A percentile compares a stretch with the other conserved stretches of the same genome.
Conservation (phyloP, 2,329 filamentous ascomycete genomes). For the Trichoderma atrobrunneum region DNA sequence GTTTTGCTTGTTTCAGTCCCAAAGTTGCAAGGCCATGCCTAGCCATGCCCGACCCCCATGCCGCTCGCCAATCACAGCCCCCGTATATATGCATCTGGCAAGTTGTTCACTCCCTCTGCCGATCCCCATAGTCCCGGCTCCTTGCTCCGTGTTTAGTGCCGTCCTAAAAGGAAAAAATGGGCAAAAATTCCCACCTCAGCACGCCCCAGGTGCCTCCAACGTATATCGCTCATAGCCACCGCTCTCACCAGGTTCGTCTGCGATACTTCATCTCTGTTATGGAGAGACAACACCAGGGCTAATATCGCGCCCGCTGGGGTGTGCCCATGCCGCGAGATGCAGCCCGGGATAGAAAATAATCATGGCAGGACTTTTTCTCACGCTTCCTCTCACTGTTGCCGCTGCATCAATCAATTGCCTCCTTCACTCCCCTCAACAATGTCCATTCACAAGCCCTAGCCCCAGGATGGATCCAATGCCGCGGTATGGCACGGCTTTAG, state of each 20-base stretch:
- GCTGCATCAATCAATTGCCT: not conserved
- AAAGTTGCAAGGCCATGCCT: not conserved
- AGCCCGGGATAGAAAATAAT: not conserved
- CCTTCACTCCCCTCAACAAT: not conserved
- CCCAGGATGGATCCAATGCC: not conserved
- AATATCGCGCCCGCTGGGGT: slow-evolving; percentile 13
- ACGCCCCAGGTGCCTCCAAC: slow-evolving; percentile 18
- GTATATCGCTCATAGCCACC: slow-evolving; percentile 24
- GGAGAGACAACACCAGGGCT: slow-evolving; percentile 18
- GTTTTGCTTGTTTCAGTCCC: not conserved
- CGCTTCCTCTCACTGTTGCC: not conserved
- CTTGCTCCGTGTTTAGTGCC: slow-evolving; percentile 15
- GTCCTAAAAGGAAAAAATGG: not conserved
- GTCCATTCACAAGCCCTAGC: not conserved
- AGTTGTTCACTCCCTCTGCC: slow-evolving; percentile 15
- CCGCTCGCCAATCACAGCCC: slow-evolving; percentile 11
- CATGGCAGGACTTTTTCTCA: not conserved
- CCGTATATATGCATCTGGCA: slow-evolving; percentile 17
- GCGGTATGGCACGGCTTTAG: not conserved
- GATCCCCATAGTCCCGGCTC: slow-evolving; percentile 17
- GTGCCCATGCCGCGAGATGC: slow-evolving; percentile 5
- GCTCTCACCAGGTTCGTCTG: slow-evolving; percentile 5
- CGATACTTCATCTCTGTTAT: slow-evolving; percentile 20
- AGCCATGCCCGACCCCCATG: not conserved
- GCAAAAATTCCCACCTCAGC: slow-evolving; percentile 17